Conservation (phyloP, 2,329 filamentous ascomycete species). For the Teratosphaeria viscida region DNA sequence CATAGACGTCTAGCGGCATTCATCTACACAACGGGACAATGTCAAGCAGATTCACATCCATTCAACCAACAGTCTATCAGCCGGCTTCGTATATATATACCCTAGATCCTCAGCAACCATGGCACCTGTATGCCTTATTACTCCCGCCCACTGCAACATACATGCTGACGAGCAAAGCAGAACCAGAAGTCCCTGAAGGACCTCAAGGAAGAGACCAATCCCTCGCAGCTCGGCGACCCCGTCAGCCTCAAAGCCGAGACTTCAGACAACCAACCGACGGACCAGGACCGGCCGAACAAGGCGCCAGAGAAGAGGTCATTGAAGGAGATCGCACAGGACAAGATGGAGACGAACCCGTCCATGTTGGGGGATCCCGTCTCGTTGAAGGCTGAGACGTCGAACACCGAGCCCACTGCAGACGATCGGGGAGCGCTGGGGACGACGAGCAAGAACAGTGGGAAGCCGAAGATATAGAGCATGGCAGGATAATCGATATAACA, state of each 20-base stretch:
- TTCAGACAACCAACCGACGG: constrained; percentile 18
- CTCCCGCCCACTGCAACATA: not conserved
- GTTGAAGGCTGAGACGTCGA: constrained; percentile 26
- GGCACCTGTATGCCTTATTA: not conserved
- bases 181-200: constrained; percentile 13
- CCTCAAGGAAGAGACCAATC: constrained; percentile 13
- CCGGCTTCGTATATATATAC: not conserved
- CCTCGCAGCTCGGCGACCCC: constrained; percentile 26
- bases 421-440: constrained; percentile 17
- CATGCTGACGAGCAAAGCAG: not conserved
- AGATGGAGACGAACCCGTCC: constrained; percentile 16
- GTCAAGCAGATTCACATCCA: not conserved
- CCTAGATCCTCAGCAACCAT: not conserved
- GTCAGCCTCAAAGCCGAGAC: constrained; percentile 28
- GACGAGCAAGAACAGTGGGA: constrained; percentile 12
- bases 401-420: constrained; percentile 18
- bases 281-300: constrained; percentile 13
- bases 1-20: not conserved
- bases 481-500: not conserved
- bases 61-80: not conserved
- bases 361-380: constrained; percentile 25
- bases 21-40: no score
- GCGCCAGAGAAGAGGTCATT: constrained; percentile 10
- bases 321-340: constrained; percentile 18
- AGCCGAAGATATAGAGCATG: constrained; percentile 22